Base-by-base conservation (phyloP, 2,329 filamentous ascomycete genomes). In the Nigrospora osmanthi region DNA sequence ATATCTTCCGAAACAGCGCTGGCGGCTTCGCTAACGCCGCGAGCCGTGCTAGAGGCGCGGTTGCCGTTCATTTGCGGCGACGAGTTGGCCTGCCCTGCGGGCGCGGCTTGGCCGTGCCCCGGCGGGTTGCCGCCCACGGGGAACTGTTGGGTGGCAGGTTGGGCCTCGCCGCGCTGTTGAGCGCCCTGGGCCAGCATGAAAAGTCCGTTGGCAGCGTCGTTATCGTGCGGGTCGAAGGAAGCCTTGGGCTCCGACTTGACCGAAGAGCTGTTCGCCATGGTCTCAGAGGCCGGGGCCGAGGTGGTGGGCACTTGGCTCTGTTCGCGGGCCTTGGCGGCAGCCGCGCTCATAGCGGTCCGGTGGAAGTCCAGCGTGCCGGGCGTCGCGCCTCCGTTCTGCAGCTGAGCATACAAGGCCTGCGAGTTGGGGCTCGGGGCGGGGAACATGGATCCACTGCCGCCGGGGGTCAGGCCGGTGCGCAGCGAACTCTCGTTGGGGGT, bases 401-500 rank as follows among this genome's bases (percentile, higher is more conserved):
- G 70, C 53, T 86, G 84, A 49, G 85, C 84, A 65, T 90, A 88
- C 7, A 96, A 69, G 42, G 86, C 85, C 69, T 89, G 85, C 0
- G 88, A 87, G 62, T 87, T 94, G 33, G 89, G 90, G 62, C 87
- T 95, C 3, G 89, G 85, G 44, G 85, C 87, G 46, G 91, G 89
- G 72, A 97, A 97, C 89, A 97, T 97, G 56, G 90, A 95, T 56
- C 90, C 91, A 62, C 90, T 89, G 54, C 91, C 91, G 49, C 93
- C 93, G 40, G 93, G 93, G 43, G 93, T 97, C 54, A 97, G 69
- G 46, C 93, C 93, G 48, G 89, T 93, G 49, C 93, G 79, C 43
- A 97, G 71, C 3, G 89, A 94, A 9, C 91, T 97, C 68, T 98
- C 93, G 79, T 96, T 96, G 1, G 91, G 91, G 4, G 93, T 97